A percentile compares a stretch with the other conserved stretches of the same genome.
Evolutionary conservation across 148 eudicot species (phyloP).

Genomic region (Rhododendron molle): DNA sequence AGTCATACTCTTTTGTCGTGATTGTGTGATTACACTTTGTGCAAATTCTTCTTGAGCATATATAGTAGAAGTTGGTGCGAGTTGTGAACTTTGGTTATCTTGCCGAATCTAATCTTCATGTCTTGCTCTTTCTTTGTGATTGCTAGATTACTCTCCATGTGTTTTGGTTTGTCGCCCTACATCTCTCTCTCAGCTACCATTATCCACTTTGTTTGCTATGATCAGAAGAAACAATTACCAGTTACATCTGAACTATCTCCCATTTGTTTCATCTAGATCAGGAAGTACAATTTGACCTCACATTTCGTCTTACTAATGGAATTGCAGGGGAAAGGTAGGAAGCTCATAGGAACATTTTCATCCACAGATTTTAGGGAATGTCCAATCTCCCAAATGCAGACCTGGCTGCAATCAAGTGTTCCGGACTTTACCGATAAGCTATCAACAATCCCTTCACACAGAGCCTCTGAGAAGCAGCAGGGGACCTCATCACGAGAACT

Average conservation of each 20-base stretch:
- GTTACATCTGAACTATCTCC: background rate
- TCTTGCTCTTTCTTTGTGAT: background rate
- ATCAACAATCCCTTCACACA: conserved; percentile 15
- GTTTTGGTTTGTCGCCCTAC: background rate
- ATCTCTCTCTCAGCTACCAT: background rate
- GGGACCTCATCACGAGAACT: conserved; percentile 41
- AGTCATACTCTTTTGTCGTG: no score
- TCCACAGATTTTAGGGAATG: conserved; percentile 81
- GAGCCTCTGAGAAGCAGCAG: conserved; percentile 26
- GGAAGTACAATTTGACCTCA: background rate
- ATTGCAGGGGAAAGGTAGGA: conserved; percentile 64
- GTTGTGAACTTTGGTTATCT: background rate
- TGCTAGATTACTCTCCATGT: background rate
- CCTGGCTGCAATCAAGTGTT: conserved; percentile 43
- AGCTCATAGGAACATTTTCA: conserved; percentile 71
- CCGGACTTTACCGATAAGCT: conserved; percentile 51
- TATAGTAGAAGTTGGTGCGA: background rate
- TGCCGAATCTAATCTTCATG: background rate
- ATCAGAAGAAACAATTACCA: background rate
- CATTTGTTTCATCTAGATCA: background rate
- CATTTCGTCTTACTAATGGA: background rate
- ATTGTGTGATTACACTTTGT: no score
- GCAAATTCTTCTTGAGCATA: background rate
- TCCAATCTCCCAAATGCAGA: conserved; percentile 49
- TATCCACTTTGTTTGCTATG: background rate